Evolutionary conservation across 805 yeast species (phyloP), one percentile per base, ranked within the genome.

Genomic region (Helenozyma rhizophorensis): DNA sequence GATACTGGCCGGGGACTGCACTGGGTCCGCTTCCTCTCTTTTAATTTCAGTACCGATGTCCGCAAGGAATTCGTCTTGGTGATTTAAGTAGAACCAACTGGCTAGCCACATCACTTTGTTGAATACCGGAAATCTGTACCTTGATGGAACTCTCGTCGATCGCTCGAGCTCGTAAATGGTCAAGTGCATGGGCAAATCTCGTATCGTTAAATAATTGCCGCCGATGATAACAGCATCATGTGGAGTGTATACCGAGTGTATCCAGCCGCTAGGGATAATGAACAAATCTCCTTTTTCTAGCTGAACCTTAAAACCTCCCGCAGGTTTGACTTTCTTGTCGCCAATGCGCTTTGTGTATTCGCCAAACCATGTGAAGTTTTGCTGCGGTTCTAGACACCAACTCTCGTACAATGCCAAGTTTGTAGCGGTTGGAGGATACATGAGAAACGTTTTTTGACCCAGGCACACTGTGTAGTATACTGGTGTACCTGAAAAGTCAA

Each of bases 401-500:
- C 68, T 56, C 23, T 72, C 70, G 50, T 86, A 88, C 21, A 72
- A 65, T 11, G 62, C 52, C 31, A 87, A 63, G 47, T 87, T 88
- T 10, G 55, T 45, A 2, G 60, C 53, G 0, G 94, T 77, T 2
- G 96, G 96, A 0, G 95, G 95, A 46, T 70, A 77, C 70, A 88
- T 74, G 28, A 87, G 55, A 50, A 88, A 88, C 21, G 77, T 71
- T 49, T 88, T 88, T 3, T 61, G 47, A 1, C 97, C 97, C n/a
- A 70, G 61, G 11, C 88, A 58, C 3, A 88, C 78, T 2, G 90
- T 85, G 56, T 88, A 88, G 53, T 85, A 88, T 4, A 88, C 97
- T 1, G 93, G 83, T 0, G 96, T 84, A 0, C 96, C 97, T 2
- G 94, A 93, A 55, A 88, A 88, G 55, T 88, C 97, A 26, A 88